Conservation (phyloP, 1,284 basidiomycete species). For the Ceratobasidium sp. region DNA sequence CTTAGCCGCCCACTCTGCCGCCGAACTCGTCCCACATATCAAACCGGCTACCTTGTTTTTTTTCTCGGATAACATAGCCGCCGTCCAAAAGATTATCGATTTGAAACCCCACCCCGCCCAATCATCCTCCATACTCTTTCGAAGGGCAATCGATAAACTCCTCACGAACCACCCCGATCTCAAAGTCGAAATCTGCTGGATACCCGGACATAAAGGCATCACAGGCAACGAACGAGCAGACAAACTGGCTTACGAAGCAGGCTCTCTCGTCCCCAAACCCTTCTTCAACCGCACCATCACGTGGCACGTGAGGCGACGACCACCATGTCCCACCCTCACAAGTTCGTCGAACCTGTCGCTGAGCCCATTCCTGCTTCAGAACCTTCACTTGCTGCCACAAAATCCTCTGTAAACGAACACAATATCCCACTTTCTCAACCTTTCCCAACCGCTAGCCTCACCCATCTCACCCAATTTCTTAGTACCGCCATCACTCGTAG, state of each 20-base stretch:
- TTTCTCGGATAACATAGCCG: constrained; percentile 5
- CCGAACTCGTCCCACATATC: not conserved
- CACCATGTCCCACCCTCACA: constrained; percentile 28
- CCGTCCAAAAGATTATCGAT: not conserved
- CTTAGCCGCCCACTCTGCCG: not conserved
- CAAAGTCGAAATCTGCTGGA: not conserved
- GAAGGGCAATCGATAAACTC: not conserved
- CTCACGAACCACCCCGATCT: not conserved
- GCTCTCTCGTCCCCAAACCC: not conserved
- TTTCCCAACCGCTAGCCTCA: too few relatives aligned
- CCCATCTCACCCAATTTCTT: too few relatives aligned
- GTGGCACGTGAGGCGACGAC: not conserved
- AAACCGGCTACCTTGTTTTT: not conserved
- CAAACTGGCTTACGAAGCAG: not conserved
- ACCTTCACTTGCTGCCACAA: too few relatives aligned
- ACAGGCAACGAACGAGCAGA: constrained; percentile 14
- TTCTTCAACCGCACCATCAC: constrained; percentile 14
- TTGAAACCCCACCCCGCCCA: constrained; percentile 3
- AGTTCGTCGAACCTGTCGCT: too few relatives aligned
- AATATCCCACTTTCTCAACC: too few relatives aligned
- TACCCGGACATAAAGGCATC: not conserved
- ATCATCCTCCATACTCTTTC: constrained; percentile 10
- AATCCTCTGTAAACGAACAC: too few relatives aligned
- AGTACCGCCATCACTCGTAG: too few relatives aligned
- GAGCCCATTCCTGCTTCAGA: too few relatives aligned